Evolutionary conservation across 805 yeast genomes (phyloP).

Genomic region (Aciculoconidium aculeatum): DNA sequence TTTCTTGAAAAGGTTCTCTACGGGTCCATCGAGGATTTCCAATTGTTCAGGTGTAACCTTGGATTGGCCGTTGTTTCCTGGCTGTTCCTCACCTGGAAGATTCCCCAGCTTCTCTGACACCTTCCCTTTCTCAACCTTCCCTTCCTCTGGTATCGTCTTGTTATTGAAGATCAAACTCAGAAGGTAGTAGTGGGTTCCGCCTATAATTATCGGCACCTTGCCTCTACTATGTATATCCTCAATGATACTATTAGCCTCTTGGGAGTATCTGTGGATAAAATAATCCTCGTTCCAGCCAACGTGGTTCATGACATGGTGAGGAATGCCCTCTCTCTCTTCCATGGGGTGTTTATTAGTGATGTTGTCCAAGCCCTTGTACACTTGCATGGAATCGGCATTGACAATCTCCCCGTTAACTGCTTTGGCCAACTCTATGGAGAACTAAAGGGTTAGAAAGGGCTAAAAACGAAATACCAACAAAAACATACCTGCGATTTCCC

Average conservation of each 20-base stretch:
- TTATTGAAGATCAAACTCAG: conserved; percentile 73
- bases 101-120: conserved; percentile 1
- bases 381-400: conserved; percentile 97
- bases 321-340: conserved; percentile 63
- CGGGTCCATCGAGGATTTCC: conserved; percentile 50
- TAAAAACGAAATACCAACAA: too few relatives aligned
- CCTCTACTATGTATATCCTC: conserved; percentile 60
- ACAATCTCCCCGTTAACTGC: conserved; percentile 80
- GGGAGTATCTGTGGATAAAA: conserved; percentile 68
- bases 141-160: conserved; percentile 41
- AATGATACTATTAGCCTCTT: conserved; percentile 61
- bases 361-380: conserved; percentile 64
- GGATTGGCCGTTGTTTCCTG: neutral
- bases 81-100: neutral
- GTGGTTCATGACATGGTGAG: conserved; percentile 87
- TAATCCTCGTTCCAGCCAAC: conserved; percentile 77
- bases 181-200: conserved; percentile 93
- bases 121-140: too few relatives aligned
- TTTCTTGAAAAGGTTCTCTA: conserved; percentile 41
- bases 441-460: conserved; percentile 23
- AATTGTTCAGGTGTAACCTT: conserved; percentile 24
- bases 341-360: conserved; percentile 93
- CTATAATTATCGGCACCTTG: conserved; percentile 82
- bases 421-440: conserved; percentile 73
- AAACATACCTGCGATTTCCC: conserved; percentile 81